Percentiles rank a stretch among this genome's conserved stretches.
phyloP scores from a whole-genome alignment of 768 basidiomycete genomes.

The Kwoniella pini region DNA sequence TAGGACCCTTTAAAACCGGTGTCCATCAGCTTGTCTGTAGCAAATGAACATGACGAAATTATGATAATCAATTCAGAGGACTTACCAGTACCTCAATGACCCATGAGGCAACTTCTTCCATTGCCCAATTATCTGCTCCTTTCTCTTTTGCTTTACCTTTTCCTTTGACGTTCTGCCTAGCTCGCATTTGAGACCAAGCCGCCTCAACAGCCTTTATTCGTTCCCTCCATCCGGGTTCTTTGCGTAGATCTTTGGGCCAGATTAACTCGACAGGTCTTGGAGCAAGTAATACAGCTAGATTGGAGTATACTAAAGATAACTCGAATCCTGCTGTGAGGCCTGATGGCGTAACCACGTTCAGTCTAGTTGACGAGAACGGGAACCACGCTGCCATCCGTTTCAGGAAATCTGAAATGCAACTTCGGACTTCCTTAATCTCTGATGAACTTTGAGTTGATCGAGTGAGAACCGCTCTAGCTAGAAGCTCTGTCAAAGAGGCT shows the following conservation, averaged over 20 bases:
- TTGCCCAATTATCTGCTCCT: conserved; percentile 34
- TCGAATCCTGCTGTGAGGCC: conserved; percentile 32
- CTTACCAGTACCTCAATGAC: conserved; percentile 46
- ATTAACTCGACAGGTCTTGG: conserved; percentile 30
- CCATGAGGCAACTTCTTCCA: conserved; percentile 53
- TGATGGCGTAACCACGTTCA: conserved; percentile 9
- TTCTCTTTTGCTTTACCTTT: conserved; percentile 32
- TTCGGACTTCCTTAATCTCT: conserved; percentile 29
- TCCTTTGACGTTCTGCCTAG: conserved; percentile 21
- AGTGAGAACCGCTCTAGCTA: conserved; percentile 37
- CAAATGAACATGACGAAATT: too few species aligned
- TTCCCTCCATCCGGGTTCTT: conserved; percentile 21
- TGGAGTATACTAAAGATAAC: conserved; percentile 48
- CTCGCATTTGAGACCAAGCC: conserved; percentile 40
- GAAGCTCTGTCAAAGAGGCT: conserved; percentile 35
- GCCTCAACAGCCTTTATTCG: conserved; percentile 28
- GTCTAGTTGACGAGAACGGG: conserved; percentile 61
- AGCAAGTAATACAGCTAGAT: conserved; percentile 46
- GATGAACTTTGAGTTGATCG: background rate
- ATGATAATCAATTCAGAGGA: too few species aligned
- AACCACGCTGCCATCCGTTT: conserved; percentile 80
- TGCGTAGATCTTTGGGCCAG: conserved; percentile 16
- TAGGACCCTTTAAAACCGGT: conserved; percentile 24
- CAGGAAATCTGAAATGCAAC: conserved; percentile 58
- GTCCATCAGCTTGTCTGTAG: background rate